Percentiles rank a stretch among this genome's conserved stretches.
These are phyloP conservation scores for Orbilia ellipsospora DNA, from an alignment of 2,329 filamentous ascomycete species.

Conservation along the genomic window DNA sequence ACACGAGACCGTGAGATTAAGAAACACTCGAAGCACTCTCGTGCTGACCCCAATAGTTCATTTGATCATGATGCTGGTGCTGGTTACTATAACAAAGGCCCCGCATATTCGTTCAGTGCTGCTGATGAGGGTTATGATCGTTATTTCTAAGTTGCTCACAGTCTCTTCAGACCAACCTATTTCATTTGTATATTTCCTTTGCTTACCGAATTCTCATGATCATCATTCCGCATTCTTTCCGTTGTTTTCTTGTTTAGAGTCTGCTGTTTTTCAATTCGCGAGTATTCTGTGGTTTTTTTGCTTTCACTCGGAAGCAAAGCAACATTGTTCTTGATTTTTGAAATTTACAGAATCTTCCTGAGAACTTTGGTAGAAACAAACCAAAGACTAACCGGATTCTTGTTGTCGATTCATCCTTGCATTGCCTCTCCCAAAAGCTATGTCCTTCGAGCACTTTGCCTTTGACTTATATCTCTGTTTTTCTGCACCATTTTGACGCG, in stretches of 20 bases:
- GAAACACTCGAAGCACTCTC: conserved; percentile 32
- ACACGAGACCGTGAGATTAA: conserved; percentile 52
- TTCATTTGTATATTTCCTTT: conserved; percentile 16
- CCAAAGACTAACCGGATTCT: conserved; percentile 25
- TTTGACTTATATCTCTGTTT: conserved; percentile 19
- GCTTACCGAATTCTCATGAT: conserved; percentile 17
- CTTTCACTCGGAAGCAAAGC: conserved; percentile 18
- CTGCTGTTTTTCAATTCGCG: conserved; percentile 26
- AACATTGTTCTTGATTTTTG: conserved; percentile 31
- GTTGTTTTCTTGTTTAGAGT: conserved; percentile 24
- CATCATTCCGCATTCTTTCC: conserved; percentile 18
- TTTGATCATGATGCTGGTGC: conserved; percentile 45
- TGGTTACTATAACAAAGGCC: conserved; percentile 41
- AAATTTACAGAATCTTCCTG: conserved; percentile 18
- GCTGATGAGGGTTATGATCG: conserved; percentile 32
- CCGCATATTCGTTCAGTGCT: conserved; percentile 46
- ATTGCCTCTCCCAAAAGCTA: conserved; percentile 39
- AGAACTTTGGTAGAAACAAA: conserved; percentile 32
- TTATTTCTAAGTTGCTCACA: conserved; percentile 36
- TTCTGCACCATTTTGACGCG: conserved; percentile 21
- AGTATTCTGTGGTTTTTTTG: conserved; percentile 19
- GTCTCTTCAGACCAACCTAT: conserved; percentile 27
- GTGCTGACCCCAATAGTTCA: conserved; percentile 36
- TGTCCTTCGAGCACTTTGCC: conserved; percentile 28
- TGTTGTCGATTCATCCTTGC: conserved; percentile 25